These are phyloP conservation scores for Rhizopogon vulgaris DNA, from an alignment of 768 basidiomycete species.

Conservation along the genomic window DNA sequence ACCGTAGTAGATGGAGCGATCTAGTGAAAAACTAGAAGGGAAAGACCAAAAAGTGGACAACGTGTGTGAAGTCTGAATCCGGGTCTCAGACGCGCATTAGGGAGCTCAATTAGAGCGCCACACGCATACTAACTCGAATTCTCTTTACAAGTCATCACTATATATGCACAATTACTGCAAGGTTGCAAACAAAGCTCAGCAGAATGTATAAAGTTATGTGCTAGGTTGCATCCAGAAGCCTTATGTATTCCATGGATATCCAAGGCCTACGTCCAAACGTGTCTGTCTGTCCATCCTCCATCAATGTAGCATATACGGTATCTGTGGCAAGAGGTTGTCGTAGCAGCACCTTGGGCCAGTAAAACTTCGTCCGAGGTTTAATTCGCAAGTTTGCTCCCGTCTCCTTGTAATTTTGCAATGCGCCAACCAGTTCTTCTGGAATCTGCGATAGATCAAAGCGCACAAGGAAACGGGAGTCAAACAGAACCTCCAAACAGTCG, in stretches of 20 bases:
- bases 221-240: conserved; percentile 29
- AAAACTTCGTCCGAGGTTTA: conserved; percentile 37
- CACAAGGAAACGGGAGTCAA: conserved; percentile 62
- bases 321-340: conserved; percentile 14
- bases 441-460: conserved; percentile 38
- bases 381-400: conserved; percentile 27
- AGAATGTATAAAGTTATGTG: neutral
- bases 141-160: too few relatives aligned
- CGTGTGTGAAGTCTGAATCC: neutral
- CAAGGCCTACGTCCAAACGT: conserved; percentile 26
- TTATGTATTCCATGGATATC: conserved; percentile 39
- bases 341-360: conserved; percentile 40
- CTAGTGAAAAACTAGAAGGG: conserved; percentile 3
- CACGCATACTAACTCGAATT: too few relatives aligned
- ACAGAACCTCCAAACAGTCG: conserved; percentile 39
- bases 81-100: neutral
- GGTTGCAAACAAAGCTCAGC: too few relatives aligned
- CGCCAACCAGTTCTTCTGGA: conserved; percentile 30
- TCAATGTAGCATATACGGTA: conserved; percentile 15
- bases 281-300: conserved; percentile 4
- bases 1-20: conserved; percentile 2
- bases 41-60: conserved; percentile 3
- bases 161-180: too few relatives aligned
- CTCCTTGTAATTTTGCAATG: conserved; percentile 16
- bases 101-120: too few relatives aligned